Evolutionary conservation across 129 eudicot species (phyloP).

Genomic region (Helianthus annuus): HanXRQr2.0-SUNRISE NC_035436.2:87023699-87024198

Average conservation of each 20-base stretch:
- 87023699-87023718: conserved; percentile 47
- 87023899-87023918: conserved; percentile 39
- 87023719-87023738: conserved; percentile 66
- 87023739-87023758: conserved; percentile 65
- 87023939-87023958: background rate
- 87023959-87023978: conserved; percentile 20
- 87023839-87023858: conserved; percentile 9
- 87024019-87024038: conserved; percentile 43
- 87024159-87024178: conserved; percentile 5
- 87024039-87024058: background rate
- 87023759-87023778: conserved; percentile 74
- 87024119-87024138: conserved; percentile 2
- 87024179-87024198: background rate
- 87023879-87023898: conserved; percentile 32
- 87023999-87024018: conserved; percentile 29
- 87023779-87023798: conserved; percentile 65
- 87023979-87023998: conserved; percentile 23
- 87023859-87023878: conserved; percentile 31
- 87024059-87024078: background rate
- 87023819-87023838: conserved; percentile 24
- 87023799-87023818: conserved; percentile 59
- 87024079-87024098: conserved; percentile 6
- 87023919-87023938: conserved; percentile 27
- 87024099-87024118: conserved; percentile 16
- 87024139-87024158: background rate